Conservation (phyloP, 1,139 yeast species). For the Sporopachydermia cereana region DNA sequence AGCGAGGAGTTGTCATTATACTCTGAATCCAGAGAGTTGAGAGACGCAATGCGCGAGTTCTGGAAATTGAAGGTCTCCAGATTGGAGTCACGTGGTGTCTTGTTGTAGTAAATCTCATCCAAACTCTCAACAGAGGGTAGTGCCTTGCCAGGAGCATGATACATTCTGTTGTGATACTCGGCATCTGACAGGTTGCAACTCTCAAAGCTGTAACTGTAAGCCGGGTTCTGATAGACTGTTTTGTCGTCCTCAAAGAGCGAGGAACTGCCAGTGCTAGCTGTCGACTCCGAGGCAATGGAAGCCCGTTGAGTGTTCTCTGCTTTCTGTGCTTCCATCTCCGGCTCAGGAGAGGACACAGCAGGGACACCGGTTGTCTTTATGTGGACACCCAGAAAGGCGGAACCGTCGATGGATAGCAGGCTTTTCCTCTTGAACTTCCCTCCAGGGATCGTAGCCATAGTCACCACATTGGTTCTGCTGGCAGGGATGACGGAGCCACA, state of each 20-base stretch:
- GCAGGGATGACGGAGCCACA: constrained; percentile 5
- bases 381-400: neutral
- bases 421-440: neutral
- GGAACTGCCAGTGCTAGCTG: too few species aligned
- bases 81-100: too few species aligned
- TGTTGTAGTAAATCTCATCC: neutral
- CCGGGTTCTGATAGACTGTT: constrained; percentile 4
- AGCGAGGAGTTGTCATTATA: too few species aligned
- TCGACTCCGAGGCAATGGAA: too few species aligned
- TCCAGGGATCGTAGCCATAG: neutral
- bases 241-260: too few species aligned
- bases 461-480: neutral
- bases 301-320: too few species aligned
- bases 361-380: neutral
- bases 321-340: too few species aligned
- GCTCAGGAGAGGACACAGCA: too few species aligned
- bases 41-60: too few species aligned
- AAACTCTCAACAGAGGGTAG: neutral
- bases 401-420: neutral
- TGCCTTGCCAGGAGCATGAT: neutral
- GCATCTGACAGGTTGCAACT: constrained; percentile 1
- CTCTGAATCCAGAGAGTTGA: too few species aligned
- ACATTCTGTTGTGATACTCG: neutral
- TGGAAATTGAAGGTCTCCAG: too few species aligned
- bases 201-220: constrained; percentile 2